phyloP scores from a whole-genome alignment of 768 basidiomycete species.

The Pulveroboletus sp. region DNA sequence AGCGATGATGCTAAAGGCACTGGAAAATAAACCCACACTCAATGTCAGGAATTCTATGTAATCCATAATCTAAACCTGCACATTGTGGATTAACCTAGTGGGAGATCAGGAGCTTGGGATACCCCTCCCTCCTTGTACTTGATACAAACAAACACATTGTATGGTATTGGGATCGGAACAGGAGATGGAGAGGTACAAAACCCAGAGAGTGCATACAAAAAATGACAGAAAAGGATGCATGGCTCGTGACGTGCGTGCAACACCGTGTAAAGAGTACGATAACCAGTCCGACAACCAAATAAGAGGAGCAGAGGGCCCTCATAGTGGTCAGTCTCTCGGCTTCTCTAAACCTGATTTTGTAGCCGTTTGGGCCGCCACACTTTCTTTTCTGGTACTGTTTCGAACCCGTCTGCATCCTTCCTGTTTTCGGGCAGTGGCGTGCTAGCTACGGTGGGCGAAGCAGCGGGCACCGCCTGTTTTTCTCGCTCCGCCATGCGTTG shows the following conservation, averaged over 20 bases:
- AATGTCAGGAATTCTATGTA: background rate
- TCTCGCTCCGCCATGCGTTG: slow-evolving; percentile 29
- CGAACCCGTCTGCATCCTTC: slow-evolving; percentile 70
- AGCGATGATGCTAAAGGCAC: slow-evolving; percentile 46
- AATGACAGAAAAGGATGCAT: background rate
- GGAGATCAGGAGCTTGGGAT: background rate
- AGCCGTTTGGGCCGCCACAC: slow-evolving; percentile 22
- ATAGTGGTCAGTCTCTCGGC: no score
- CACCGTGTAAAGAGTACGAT: background rate
- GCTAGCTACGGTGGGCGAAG: slow-evolving; percentile 3
- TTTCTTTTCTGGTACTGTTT: slow-evolving; percentile 42
- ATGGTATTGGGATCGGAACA: slow-evolving; percentile 9
- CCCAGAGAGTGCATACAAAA: background rate
- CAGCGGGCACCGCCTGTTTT: background rate
- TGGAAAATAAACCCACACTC: slow-evolving; percentile 36
- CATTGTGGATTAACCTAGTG: background rate
- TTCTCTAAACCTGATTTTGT: slow-evolving; percentile 5
- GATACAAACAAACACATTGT: slow-evolving; percentile 4
- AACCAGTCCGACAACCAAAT: background rate
- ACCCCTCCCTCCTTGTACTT: slow-evolving; percentile 2
- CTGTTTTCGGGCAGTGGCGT: slow-evolving; percentile 37
- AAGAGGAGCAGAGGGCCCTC: background rate
- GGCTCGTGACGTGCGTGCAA: background rate
- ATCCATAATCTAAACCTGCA: background rate
- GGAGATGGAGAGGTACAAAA: background rate